Percentiles rank a stretch among this genome's conserved stretches.
Evolutionary conservation across 2,329 filamentous ascomycete genomes (phyloP).

Genomic region (Ophiostoma tasmaniense): DNA sequence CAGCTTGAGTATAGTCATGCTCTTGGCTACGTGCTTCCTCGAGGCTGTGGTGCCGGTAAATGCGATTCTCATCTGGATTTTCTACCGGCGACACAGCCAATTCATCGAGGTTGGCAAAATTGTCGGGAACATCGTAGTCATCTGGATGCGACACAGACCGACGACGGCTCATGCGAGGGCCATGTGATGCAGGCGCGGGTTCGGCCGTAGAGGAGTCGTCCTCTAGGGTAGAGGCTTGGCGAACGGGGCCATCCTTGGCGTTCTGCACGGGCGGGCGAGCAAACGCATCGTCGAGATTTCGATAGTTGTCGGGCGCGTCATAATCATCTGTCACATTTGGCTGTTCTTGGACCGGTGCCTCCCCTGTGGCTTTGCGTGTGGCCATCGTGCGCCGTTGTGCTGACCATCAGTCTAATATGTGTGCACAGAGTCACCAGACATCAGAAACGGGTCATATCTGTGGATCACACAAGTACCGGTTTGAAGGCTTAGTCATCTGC

Average conservation of each 20-base stretch:
- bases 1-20: conserved; percentile 21
- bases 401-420: neutral
- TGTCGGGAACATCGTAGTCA: conserved; percentile 31
- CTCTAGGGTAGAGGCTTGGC: conserved; percentile 1
- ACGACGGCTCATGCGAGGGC: conserved; percentile 17
- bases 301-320: neutral
- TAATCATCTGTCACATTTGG: neutral
- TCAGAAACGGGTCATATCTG: neutral
- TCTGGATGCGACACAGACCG: conserved; percentile 19
- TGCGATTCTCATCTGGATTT: conserved; percentile 31
- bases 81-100: conserved; percentile 36
- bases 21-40: conserved; percentile 31
- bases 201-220: neutral
- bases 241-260: neutral
- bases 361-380: neutral
- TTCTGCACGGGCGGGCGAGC: neutral
- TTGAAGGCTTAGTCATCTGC: neutral
- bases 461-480: neutral
- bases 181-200: neutral
- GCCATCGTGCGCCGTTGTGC: neutral
- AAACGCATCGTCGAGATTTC: neutral
- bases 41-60: conserved; percentile 32
- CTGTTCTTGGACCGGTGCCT: neutral
- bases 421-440: neutral
- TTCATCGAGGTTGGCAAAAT: conserved; percentile 38